Percentiles rank a stretch among this genome's conserved stretches.
Evolutionary conservation across 1,284 basidiomycete genomes (phyloP).

Genomic region (Schizophyllum commune): DNA sequence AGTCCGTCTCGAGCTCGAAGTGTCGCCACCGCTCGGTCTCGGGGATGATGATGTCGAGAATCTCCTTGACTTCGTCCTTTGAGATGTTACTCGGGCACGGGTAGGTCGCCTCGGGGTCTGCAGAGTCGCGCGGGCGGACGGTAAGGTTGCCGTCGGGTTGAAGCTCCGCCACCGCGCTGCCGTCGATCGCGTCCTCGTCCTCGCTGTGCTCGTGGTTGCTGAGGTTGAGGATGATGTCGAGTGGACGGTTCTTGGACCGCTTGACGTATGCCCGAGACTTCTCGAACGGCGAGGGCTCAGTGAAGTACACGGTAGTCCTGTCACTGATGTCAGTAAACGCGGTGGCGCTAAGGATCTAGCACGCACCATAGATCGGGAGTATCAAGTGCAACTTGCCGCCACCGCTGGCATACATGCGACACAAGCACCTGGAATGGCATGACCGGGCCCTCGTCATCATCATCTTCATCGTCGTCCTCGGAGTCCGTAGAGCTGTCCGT

Average conservation of each 20-base stretch:
- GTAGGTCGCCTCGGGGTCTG: slow-evolving; percentile 11
- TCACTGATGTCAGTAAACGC: background rate
- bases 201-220: slow-evolving; percentile 19
- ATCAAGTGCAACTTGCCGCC: slow-evolving; percentile 26
- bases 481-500: background rate
- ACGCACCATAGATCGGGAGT: slow-evolving; percentile 19
- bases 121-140: slow-evolving; percentile 2
- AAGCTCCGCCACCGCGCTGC: background rate
- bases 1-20: slow-evolving; percentile 35
- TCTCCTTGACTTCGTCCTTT: slow-evolving; percentile 23
- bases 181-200: slow-evolving; percentile 6
- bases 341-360: slow-evolving; percentile 18
- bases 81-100: slow-evolving; percentile 1
- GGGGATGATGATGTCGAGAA: slow-evolving; percentile 44
- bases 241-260: slow-evolving; percentile 37
- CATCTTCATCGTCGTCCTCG: slow-evolving; percentile 11
- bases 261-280: slow-evolving; percentile 33
- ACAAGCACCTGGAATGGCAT: slow-evolving; percentile 32
- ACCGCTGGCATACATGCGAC: slow-evolving; percentile 34
- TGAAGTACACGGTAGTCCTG: background rate
- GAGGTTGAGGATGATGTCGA: slow-evolving; percentile 41
- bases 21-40: slow-evolving; percentile 43
- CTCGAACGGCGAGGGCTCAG: slow-evolving; percentile 23
- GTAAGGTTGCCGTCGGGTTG: slow-evolving; percentile 7
- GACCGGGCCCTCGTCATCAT: slow-evolving; percentile 21